A percentile compares a stretch with the other conserved stretches of the same genome.
These are phyloP conservation scores for Strombidium stylifer DNA, from an alignment of 73 alveolate genomes.

Conservation along the genomic window DNA sequence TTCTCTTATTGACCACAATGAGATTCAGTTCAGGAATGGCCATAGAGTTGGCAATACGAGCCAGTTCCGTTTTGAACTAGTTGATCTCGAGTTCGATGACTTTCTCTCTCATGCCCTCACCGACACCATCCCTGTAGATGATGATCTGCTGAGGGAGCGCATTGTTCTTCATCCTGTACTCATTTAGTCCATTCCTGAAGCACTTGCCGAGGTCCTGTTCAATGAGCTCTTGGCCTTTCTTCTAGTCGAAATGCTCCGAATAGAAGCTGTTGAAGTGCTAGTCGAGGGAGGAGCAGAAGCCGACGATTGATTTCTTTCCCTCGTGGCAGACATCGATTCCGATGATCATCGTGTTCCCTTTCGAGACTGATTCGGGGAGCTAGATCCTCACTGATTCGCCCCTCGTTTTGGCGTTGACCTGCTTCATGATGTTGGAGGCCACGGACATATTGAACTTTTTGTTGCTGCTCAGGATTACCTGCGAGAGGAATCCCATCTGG, in stretches of 20 bases:
- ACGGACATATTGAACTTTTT: slow-evolving; percentile 24
- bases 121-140: slow-evolving; percentile 61
- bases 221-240: slow-evolving; percentile 26
- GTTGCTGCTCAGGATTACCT: slow-evolving; percentile 28
- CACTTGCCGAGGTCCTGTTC: slow-evolving; percentile 10
- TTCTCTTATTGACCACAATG: slow-evolving; percentile 66
- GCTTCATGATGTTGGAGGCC: slow-evolving; percentile 34
- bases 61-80: slow-evolving; percentile 32
- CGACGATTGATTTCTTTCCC: slow-evolving; percentile 37
- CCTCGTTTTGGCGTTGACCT: slow-evolving; percentile 55
- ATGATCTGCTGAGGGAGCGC: slow-evolving; percentile 42
- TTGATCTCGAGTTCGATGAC: slow-evolving; percentile 34
- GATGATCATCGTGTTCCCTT: slow-evolving; percentile 41
- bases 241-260: slow-evolving; percentile 17
- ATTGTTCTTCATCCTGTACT: slow-evolving; percentile 18
- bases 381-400: slow-evolving; percentile 49
- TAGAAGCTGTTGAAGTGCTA: slow-evolving; percentile 35
- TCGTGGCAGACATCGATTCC: slow-evolving; percentile 60
- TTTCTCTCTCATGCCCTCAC: slow-evolving; percentile 42
- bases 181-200: slow-evolving; percentile 23
- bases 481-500: slow-evolving; percentile 35
- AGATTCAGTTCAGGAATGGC: slow-evolving; percentile 51
- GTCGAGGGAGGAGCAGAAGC: slow-evolving; percentile 49
- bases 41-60: neutral
- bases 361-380: slow-evolving; percentile 30